Percentiles rank a stretch among this genome's conserved stretches.
phyloP scores from a whole-genome alignment of 2,329 filamentous ascomycete species.

The Clonostachys byssicola region DNA sequence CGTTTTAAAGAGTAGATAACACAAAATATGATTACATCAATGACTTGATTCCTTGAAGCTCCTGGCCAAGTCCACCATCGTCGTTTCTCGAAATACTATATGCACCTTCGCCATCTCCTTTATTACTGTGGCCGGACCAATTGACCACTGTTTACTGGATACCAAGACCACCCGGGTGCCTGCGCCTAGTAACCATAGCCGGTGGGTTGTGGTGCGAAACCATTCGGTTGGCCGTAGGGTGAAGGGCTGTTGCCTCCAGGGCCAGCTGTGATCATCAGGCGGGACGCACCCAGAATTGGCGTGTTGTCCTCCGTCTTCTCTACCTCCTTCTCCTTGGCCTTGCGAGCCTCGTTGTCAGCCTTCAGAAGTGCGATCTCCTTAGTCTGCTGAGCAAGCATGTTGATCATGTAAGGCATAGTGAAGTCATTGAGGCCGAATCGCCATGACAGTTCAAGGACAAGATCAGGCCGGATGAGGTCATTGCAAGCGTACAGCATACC shows the following conservation, averaged over 20 bases:
- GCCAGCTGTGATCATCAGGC: constrained; percentile 94
- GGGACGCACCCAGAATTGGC: constrained; percentile 82
- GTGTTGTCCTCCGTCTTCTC: constrained; percentile 91
- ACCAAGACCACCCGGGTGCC: too few species aligned
- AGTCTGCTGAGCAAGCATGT: constrained; percentile 88
- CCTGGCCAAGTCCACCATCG: too few species aligned
- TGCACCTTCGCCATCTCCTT: too few species aligned
- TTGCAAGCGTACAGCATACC: constrained; percentile 99
- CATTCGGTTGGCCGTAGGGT: constrained; percentile 75
- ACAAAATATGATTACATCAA: too few species aligned
- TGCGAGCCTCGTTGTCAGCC: constrained; percentile 94
- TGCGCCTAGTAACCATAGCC: constrained; percentile 61
- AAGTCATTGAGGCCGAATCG: constrained; percentile 92
- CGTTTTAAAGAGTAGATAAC: too few species aligned
- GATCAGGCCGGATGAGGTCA: constrained; percentile 88
- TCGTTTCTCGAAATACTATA: too few species aligned
- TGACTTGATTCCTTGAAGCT: too few species aligned
- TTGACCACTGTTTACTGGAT: background rate
- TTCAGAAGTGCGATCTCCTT: constrained; percentile 80
- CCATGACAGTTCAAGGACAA: constrained; percentile 96
- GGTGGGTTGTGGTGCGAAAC: constrained; percentile 84
- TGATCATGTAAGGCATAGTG: constrained; percentile 99
- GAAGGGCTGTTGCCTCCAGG: constrained; percentile 61
- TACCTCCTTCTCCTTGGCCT: constrained; percentile 64
- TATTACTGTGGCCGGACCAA: too few species aligned